Evolutionary conservation across 495 filamentous ascomycete species (phyloP), one percentile per base, ranked within the genome.

Genomic region (Hypoxylon rickii): DNA sequence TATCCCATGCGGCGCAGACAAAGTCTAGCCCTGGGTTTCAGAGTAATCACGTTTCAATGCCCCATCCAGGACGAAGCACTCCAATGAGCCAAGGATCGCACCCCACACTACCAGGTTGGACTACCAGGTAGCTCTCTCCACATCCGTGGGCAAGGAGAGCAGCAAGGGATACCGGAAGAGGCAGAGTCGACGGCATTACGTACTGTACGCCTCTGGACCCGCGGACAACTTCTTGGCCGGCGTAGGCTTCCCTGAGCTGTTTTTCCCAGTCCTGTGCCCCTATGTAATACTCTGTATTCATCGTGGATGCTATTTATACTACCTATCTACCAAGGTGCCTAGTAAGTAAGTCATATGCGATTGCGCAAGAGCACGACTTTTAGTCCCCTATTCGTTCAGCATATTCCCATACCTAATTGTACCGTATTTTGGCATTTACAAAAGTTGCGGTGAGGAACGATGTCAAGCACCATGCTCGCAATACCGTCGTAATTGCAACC

Each of bases 361-460:
- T 57, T 33, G 53, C 53, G 52, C 53, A 54, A 63, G 48, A 63
- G 53, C 53, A 58, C 47, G 48, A 50, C 49, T 43, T 57, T 7
- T 12, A 43, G 18, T 21, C 16, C 17, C 19, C 10, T 26, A 53
- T 44, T 57, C 48, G 38, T 42, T 44, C 38, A 46, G 32, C 18
- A 19, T 16, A 26, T 47, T 44, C 44, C 21, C 37, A 29, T 38
- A 34, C 8, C 40, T 10, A 32, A 44, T 33, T 21, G 37, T 52
- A 56, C 41, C 40, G 41, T 26, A 53, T 57, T 55, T 33, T 48
- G 32, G 29, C 37, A 31, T 44, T 53, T 22, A n/a, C 44, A 41
- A 36, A 53, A 63, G 53, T 63, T 63, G 59, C 59, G 59, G 59
- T 63, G 59, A 54, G 43, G 46, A 26, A 56, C 15, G 42, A 48